Conservation (phyloP, 2,329 filamentous ascomycete genomes). For the Venturia effusa region DNA sequence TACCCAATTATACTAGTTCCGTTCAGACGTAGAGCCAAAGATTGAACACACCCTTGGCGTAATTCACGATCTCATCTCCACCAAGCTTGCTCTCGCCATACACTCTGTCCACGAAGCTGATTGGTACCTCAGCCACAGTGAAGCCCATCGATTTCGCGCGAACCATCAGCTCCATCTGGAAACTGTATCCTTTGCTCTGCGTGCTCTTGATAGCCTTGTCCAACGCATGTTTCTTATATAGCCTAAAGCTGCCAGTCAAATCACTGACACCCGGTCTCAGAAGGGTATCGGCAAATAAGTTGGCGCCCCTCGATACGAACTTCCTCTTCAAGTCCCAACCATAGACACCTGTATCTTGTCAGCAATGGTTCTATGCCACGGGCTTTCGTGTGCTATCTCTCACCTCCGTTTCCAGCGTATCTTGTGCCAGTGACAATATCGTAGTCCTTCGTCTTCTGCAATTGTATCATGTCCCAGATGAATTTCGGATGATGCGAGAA, state of each 20-base stretch:
- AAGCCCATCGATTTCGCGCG: slow-evolving; percentile 92
- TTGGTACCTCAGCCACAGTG: slow-evolving; percentile 89
- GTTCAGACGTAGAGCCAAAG: slow-evolving; percentile 37
- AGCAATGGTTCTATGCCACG: slow-evolving; percentile 74
- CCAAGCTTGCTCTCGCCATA: slow-evolving; percentile 95
- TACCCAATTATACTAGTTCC: background rate
- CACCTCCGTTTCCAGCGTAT: slow-evolving; percentile 66
- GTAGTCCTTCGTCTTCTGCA: slow-evolving; percentile 62
- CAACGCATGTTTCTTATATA: slow-evolving; percentile 87
- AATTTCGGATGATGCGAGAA: slow-evolving; percentile 99
- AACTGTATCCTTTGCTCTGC: slow-evolving; percentile 93
- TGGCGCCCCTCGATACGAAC: slow-evolving; percentile 75
- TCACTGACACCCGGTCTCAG: slow-evolving; percentile 90
- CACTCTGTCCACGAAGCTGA: slow-evolving; percentile 87
- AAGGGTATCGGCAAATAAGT: slow-evolving; percentile 83
- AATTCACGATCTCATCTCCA: slow-evolving; percentile 91
- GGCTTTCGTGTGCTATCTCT: slow-evolving; percentile 53
- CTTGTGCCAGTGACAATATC: slow-evolving; percentile 96
- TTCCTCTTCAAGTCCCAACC: slow-evolving; percentile 86
- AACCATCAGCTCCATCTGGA: slow-evolving; percentile 99
- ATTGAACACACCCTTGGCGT: slow-evolving; percentile 56
- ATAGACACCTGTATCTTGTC: slow-evolving; percentile 50
- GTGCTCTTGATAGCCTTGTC: slow-evolving; percentile 58
- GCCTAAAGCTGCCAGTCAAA: slow-evolving; percentile 82
- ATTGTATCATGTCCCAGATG: slow-evolving; percentile 93